Percentiles rank a stretch among this genome's conserved stretches.
Evolutionary conservation across 371 early-diverging fungal species (phyloP).

Genomic region (Circinella minor): DNA sequence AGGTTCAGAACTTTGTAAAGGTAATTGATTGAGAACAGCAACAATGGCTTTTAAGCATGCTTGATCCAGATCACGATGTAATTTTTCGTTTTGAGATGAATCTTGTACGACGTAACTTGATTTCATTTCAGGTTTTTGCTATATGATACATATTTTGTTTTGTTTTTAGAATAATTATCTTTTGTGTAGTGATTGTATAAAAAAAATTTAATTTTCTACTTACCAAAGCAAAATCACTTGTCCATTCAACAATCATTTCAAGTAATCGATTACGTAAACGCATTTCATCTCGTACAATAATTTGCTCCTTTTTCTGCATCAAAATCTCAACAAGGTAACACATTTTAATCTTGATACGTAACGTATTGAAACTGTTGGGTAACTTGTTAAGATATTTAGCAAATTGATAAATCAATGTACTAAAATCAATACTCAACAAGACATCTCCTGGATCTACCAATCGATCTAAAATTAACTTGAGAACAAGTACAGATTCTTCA

Average conservation of each 20-base stretch:
- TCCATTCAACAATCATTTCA: slow-evolving; percentile 85
- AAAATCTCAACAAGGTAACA: slow-evolving; percentile 83
- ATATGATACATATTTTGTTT: slow-evolving; percentile 1
- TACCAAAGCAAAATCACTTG: slow-evolving; percentile 73
- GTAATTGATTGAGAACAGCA: slow-evolving; percentile 76
- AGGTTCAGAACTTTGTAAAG: slow-evolving; percentile 77
- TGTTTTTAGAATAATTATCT: too few species aligned
- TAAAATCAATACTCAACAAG: slow-evolving; percentile 83
- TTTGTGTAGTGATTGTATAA: too few species aligned
- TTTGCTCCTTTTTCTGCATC: slow-evolving; percentile 78
- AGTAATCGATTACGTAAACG: slow-evolving; percentile 80
- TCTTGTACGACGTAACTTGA: slow-evolving; percentile 17
- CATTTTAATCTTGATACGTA: slow-evolving; percentile 86
- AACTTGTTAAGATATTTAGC: slow-evolving; percentile 78
- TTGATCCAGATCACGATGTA: slow-evolving; percentile 80
- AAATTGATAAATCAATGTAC: slow-evolving; percentile 75
- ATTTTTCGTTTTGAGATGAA: slow-evolving; percentile 49
- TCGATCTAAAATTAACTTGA: slow-evolving; percentile 84
- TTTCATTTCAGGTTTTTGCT: slow-evolving; percentile 26
- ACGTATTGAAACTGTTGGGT: slow-evolving; percentile 57
- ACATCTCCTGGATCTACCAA: slow-evolving; percentile 68
- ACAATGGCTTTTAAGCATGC: slow-evolving; percentile 86
- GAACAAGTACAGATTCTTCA: slow-evolving; percentile 83
- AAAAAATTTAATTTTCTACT: not conserved
- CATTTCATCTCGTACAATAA: slow-evolving; percentile 83